These are phyloP conservation scores for Takakia lepidozioides DNA, from an alignment of 225 moss, liverwort and hornwort species.

Conservation along the genomic window DNA sequence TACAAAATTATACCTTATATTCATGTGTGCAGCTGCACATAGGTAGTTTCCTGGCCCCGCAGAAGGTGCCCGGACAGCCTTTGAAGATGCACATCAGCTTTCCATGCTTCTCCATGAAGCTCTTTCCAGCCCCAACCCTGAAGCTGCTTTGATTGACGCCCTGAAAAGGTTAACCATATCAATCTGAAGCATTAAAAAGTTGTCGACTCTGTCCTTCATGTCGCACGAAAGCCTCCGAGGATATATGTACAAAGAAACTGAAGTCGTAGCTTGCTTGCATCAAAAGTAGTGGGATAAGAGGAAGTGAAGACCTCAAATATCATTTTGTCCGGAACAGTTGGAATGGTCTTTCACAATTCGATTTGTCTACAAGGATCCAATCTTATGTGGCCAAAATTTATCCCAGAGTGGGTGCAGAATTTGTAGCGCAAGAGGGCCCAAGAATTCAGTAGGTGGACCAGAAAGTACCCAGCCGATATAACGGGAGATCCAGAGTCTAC, in stretches of 20 bases:
- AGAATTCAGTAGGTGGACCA: slow-evolving; percentile 12
- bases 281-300: too few species aligned
- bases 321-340: too few species aligned
- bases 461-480: slow-evolving; percentile 12
- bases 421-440: slow-evolving; percentile 5
- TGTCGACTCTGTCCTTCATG: too few species aligned
- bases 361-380: slow-evolving; percentile 14
- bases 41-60: slow-evolving; percentile 26
- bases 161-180: slow-evolving; percentile 14
- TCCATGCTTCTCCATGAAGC: slow-evolving; percentile 28
- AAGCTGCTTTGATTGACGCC: slow-evolving; percentile 11
- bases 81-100: slow-evolving; percentile 44
- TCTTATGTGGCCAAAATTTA: slow-evolving; percentile 4
- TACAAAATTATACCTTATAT: too few species aligned
- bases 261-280: too few species aligned
- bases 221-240: too few species aligned
- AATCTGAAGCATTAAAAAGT: not conserved
- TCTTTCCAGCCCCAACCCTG: slow-evolving; percentile 6
- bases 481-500: slow-evolving; percentile 21
- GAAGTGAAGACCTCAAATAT: too few species aligned
- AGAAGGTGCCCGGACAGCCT: slow-evolving; percentile 31
- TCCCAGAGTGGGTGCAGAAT: slow-evolving; percentile 24
- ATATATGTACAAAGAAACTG: too few species aligned
- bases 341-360: too few species aligned
- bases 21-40: slow-evolving; percentile 32